Base-by-base conservation (phyloP, 2,329 filamentous ascomycete genomes). In the Talaromyces funiculosus region DNA sequence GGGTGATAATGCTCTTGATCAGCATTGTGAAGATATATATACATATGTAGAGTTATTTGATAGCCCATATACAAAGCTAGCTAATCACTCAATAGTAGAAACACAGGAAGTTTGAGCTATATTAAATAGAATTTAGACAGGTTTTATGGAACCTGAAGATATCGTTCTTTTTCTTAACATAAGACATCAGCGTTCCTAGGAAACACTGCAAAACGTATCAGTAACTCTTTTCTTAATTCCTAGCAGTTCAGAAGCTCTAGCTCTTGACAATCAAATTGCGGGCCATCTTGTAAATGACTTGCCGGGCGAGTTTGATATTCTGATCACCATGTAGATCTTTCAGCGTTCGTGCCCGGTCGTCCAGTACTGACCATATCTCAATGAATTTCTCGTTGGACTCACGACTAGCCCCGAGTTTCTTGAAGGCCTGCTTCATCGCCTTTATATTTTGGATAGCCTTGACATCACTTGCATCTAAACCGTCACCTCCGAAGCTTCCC, bases 1-100 rank as follows among this genome's bases (percentile, higher is more conserved):
- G 58, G 43, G 29, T 42, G 8, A 60, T 63, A 22, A 38, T 51
- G 45, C 38, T 61, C 12, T 33, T 61, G 18, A 63, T 54, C 12
- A 60, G 54, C 1, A 18, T 55, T 20, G 38, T 60, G 4, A 40
- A 40, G 14, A 51, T 37, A 60, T 24, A 51, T 18, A 26, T 9
- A 33, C 3, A 1, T 5, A 33, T 33, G 31, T 12, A 7, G 14
- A 14, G 22, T 8, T 29, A 26, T 10, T 45, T n/a, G 12, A 43
- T 14, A 12, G 7, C 2, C 14, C 4, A 26, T 43, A 37, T 33
- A 35, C 7, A 18, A 29, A 35, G 3, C 35, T 12, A 12, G 29
- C 58, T 55, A 31, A 60, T 16, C 26, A 14, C 26, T 54, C 26
- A 26, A 29, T 35, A 60, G 29, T 63, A 47, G 40, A 61, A 24